Conservation (phyloP, 129 eudicot genomes). For the Deinandra increscens region DNA sequence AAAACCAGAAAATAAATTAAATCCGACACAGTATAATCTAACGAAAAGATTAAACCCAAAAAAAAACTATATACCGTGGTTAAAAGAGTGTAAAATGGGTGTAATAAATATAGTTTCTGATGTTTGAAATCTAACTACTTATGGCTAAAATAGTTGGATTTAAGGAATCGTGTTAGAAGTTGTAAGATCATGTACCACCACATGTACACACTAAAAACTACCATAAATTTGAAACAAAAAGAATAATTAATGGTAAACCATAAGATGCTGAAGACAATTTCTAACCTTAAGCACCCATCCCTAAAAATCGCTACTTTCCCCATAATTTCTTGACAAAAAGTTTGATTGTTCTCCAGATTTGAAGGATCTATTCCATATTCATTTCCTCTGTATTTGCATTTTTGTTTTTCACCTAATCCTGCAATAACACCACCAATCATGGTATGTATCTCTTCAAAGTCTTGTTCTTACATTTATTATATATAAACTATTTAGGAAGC, state of each 20-base stretch:
- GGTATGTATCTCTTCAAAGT: slow-evolving; percentile 40
- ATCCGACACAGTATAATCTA: too few relatives aligned
- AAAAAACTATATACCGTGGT: too few relatives aligned
- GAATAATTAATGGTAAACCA: slow-evolving; percentile 24
- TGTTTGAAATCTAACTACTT: too few relatives aligned
- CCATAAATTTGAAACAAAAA: neutral
- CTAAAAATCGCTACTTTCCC: slow-evolving; percentile 21
- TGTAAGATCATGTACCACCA: too few relatives aligned
- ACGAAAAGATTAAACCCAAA: too few relatives aligned
- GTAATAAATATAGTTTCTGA: too few relatives aligned
- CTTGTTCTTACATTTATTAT: neutral
- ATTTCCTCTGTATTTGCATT: slow-evolving; percentile 18
- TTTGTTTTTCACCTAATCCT: slow-evolving; percentile 19
- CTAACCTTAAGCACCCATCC: slow-evolving; percentile 25
- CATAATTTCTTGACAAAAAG: slow-evolving; percentile 25
- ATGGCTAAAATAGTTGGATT: neutral
- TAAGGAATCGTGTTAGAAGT: too few relatives aligned
- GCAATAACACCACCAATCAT: slow-evolving; percentile 37
- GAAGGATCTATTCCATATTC: slow-evolving; percentile 43
- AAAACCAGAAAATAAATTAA: too few relatives aligned
- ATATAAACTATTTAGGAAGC: neutral
- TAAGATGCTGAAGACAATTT: slow-evolving; percentile 28
- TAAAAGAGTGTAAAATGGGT: too few relatives aligned
- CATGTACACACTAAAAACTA: neutral
- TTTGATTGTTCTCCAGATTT: slow-evolving; percentile 34